Conservation (phyloP, 1,284 basidiomycete species). For the Ceratobasidium sp. region DNA sequence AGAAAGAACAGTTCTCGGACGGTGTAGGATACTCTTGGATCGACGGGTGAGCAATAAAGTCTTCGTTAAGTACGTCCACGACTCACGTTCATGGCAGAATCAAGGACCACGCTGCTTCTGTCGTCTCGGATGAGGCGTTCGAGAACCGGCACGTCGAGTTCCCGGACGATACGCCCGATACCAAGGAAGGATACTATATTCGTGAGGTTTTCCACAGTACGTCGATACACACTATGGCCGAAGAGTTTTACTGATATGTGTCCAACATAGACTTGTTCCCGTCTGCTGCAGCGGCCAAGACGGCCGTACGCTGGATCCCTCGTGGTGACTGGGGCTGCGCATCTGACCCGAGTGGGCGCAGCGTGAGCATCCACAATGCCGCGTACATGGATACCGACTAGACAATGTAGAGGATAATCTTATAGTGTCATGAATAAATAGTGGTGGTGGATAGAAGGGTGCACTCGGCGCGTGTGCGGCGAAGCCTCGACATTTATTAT, state of each 20-base stretch:
- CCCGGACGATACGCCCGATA: constrained; percentile 87
- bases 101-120: constrained; percentile 84
- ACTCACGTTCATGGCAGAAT: constrained; percentile 64
- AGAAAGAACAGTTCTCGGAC: constrained; percentile 99
- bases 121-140: constrained; percentile 86
- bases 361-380: constrained; percentile 94
- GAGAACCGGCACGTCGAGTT: constrained; percentile 80
- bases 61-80: background rate
- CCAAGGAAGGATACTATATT: constrained; percentile 97
- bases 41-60: constrained; percentile 73
- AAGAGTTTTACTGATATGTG: constrained; percentile 24
- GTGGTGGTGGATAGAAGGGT: background rate
- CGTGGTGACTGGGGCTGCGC: constrained; percentile 97
- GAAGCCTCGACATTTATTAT: constrained; percentile 28
- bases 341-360: constrained; percentile 93
- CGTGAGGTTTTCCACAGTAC: constrained; percentile 91
- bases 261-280: constrained; percentile 76
- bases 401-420: constrained; percentile 2
- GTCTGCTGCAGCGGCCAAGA: constrained; percentile 83
- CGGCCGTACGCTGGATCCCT: constrained; percentile 95
- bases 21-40: constrained; percentile 99
- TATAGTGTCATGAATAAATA: constrained; percentile 23
- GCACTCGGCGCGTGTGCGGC: no score
- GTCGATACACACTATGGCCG: constrained; percentile 47
- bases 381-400: constrained; percentile 67